These are phyloP conservation scores for Oryza officinalis DNA, from an alignment of 176 grass and related monocot genomes.

Conservation along the genomic window DNA sequence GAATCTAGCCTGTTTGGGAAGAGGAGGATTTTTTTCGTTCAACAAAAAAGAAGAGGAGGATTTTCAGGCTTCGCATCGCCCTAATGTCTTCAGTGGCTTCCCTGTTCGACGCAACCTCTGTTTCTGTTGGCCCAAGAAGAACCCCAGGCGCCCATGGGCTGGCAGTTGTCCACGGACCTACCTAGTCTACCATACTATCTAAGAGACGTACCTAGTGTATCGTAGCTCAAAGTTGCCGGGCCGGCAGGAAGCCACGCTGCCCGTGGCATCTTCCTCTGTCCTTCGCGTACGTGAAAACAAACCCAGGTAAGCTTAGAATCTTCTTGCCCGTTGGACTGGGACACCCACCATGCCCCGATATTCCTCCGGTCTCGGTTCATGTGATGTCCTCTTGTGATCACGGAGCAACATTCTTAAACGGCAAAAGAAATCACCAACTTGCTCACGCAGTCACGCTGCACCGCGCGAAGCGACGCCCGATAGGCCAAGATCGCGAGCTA, in stretches of 20 bases:
- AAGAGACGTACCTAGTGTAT: too few relatives aligned
- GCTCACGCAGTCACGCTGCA: background rate
- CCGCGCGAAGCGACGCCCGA: background rate
- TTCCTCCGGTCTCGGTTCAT: background rate
- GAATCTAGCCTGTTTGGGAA: too few relatives aligned
- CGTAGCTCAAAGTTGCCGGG: background rate
- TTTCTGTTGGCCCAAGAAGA: background rate
- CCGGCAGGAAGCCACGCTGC: background rate
- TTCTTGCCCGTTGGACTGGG: background rate
- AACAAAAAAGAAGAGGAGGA: too few relatives aligned
- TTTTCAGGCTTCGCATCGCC: too few relatives aligned
- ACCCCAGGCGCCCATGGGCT: too few relatives aligned
- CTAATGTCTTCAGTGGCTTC: too few relatives aligned
- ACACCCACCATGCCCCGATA: background rate
- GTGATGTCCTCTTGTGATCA: background rate
- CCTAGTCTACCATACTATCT: background rate
- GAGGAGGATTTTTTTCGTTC: too few relatives aligned
- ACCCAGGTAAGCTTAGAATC: background rate
- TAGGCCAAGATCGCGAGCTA: constrained; percentile 18
- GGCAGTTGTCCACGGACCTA: background rate
- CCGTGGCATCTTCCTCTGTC: too few relatives aligned
- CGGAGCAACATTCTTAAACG: background rate
- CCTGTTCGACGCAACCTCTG: background rate
- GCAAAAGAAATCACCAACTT: background rate
- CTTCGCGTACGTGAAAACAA: background rate